Conservation (phyloP, 352 stramenopile species). For the Elongisporangium undulatum region DNA sequence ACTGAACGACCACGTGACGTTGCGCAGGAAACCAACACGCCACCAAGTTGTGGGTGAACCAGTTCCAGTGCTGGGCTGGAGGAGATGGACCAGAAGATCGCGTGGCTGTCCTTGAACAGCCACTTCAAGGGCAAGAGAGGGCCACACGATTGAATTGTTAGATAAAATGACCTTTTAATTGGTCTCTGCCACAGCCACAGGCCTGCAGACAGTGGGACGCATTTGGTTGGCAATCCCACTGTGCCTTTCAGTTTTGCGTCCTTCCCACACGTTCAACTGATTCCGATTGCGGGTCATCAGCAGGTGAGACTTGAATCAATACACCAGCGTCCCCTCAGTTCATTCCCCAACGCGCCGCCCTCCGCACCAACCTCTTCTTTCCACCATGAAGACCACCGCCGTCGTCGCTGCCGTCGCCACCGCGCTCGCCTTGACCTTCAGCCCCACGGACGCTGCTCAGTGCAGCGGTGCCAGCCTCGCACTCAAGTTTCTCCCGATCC, state of each 20-base stretch:
- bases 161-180: background rate
- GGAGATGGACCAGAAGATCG: too few relatives aligned
- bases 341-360: constrained; percentile 14
- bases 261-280: background rate
- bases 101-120: too few relatives aligned
- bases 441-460: constrained; percentile 9
- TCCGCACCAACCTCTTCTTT: constrained; percentile 5
- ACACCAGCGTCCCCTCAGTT: background rate
- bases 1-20: too few relatives aligned
- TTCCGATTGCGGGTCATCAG: background rate
- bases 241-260: background rate
- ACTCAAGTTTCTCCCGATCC: constrained; percentile 13
- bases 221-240: background rate
- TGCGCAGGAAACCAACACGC: too few relatives aligned
- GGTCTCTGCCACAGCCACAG: background rate
- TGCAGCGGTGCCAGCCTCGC: constrained; percentile 14
- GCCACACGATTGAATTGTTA: background rate
- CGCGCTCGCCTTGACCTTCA: constrained; percentile 5
- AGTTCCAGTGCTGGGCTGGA: too few relatives aligned
- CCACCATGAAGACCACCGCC: constrained; percentile 18
- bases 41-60: too few relatives aligned
- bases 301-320: too few relatives aligned
- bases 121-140: background rate
- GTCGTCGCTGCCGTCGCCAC: constrained; percentile 9
- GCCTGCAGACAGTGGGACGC: background rate